Evolutionary conservation across 2,329 filamentous ascomycete genomes (phyloP).

Genomic region (Chrysoporthe puriensis): DNA sequence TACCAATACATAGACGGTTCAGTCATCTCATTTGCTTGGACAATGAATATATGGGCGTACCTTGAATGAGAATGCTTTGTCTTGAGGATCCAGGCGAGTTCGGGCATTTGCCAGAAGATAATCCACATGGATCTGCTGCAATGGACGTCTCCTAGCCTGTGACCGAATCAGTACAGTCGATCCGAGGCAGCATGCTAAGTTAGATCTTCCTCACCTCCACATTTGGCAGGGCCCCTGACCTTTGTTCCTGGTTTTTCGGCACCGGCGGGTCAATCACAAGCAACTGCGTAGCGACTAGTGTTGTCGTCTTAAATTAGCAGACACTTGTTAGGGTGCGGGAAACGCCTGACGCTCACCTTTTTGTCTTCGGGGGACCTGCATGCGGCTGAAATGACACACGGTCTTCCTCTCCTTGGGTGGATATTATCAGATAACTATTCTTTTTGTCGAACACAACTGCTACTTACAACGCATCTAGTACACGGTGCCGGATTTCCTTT

Average conservation of each 20-base stretch:
- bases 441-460: background rate
- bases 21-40: background rate
- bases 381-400: slow-evolving; percentile 35
- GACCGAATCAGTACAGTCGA: background rate
- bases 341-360: slow-evolving; percentile 29
- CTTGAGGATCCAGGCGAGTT: slow-evolving; percentile 23
- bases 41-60: slow-evolving; percentile 26
- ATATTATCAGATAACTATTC: background rate
- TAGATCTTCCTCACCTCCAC: background rate
- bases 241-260: background rate
- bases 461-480: slow-evolving; percentile 36
- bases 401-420: slow-evolving; percentile 22
- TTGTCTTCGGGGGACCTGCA: slow-evolving; percentile 32
- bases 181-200: background rate
- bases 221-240: background rate
- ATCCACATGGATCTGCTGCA: slow-evolving; percentile 19
- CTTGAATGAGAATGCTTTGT: slow-evolving; percentile 32
- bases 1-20: slow-evolving; percentile 14
- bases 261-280: slow-evolving; percentile 10
- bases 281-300: background rate
- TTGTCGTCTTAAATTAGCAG: background rate
- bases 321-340: background rate
- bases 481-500: slow-evolving; percentile 35
- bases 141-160: slow-evolving; percentile 1
- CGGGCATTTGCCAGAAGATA: slow-evolving; percentile 13